These are phyloP conservation scores for Stephanodiscus minutulus DNA, from an alignment of 108 stramenopile species.

Conservation along the genomic window DNA sequence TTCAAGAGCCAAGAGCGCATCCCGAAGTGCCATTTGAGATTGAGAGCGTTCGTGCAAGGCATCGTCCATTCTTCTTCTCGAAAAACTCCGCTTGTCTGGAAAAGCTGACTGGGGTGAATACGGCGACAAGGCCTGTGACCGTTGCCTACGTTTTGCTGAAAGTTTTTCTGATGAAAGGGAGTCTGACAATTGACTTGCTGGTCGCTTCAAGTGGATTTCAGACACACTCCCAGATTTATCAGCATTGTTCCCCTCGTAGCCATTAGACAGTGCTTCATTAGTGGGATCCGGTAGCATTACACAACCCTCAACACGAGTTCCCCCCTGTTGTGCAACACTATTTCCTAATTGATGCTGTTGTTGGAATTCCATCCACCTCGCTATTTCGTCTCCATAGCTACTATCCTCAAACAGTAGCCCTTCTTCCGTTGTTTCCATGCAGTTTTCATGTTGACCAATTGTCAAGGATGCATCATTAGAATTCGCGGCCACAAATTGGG, in stretches of 20 bases:
- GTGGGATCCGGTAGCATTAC: not conserved
- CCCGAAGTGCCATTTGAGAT: conserved; percentile 43
- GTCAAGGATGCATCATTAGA: not conserved
- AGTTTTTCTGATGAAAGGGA: not conserved
- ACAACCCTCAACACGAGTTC: not conserved
- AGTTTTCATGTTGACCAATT: conserved; percentile 6
- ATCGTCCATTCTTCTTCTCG: conserved; percentile 42
- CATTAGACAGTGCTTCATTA: not conserved
- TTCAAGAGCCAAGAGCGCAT: conserved; percentile 29
- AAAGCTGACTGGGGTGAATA: conserved; percentile 2
- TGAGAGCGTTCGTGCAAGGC: conserved; percentile 35
- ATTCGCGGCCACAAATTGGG: conserved; percentile 1
- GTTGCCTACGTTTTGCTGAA: conserved; percentile 1
- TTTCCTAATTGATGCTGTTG: not conserved
- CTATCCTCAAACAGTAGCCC: not conserved
- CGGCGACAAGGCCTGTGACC: not conserved
- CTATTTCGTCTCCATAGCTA: conserved; percentile 14
- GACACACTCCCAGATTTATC: not conserved
- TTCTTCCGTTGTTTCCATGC: conserved; percentile 3
- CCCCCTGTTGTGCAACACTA: not conserved
- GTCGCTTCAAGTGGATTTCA: conserved; percentile 1
- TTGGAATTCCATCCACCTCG: conserved; percentile 13
- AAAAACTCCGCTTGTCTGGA: conserved; percentile 14
- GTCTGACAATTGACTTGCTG: conserved; percentile 4
- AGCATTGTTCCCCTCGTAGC: not conserved